phyloP scores from a whole-genome alignment of 345 rosid genomes.

The Arabidopsis thaliana region TAIR10.1 NC_003076.8:5227001-5227500 shows the following conservation, averaged over 20 bases:
- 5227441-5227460: neutral
- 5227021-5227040: neutral
- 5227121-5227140: conserved; percentile 41
- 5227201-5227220: too few species aligned
- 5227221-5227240: conserved; percentile 9
- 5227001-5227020: conserved; percentile 44
- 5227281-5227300: too few species aligned
- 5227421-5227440: conserved; percentile 7
- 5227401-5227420: neutral
- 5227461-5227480: too few species aligned
- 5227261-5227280: neutral
- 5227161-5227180: conserved; percentile 1
- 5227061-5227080: conserved; percentile 21
- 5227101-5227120: conserved; percentile 14
- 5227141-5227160: conserved; percentile 33
- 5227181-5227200: neutral
- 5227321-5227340: neutral
- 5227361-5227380: neutral
- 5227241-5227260: conserved; percentile 2
- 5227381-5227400: neutral
- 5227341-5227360: neutral
- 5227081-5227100: conserved; percentile 17
- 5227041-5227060: conserved; percentile 17
- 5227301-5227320: too few species aligned
- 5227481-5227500: neutral